Base-by-base conservation (phyloP, 805 yeast genomes). In the Starmerella asiatica region DNA sequence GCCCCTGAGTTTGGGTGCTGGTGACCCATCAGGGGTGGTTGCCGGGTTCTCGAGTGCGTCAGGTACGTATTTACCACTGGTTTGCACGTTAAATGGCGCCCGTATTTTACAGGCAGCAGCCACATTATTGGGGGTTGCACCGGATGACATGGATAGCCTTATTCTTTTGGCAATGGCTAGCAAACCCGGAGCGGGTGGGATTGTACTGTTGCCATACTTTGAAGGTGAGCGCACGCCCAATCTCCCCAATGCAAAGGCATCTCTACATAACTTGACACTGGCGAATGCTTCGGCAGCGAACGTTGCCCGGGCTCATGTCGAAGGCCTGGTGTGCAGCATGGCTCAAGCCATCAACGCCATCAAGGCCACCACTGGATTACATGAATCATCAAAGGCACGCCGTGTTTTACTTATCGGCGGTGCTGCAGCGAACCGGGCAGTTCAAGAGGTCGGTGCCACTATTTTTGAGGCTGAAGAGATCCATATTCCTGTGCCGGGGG, bases 201-300 rank as follows among this genome's bases (percentile, higher is more conserved):
- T 51, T 2, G 50, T 46, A 3, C 46, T 51, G 11, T 34, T 51
- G 12, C 55, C 55, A 2, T 51, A 50, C 36, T 51, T 48, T 37
- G 51, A 51, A 30, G 55, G 55, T 9, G 55, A 51, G 42, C 52
- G 55, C n/a, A 51, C 55, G 21, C 55, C 55, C 23, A 51, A 51
- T 34, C 38, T 50, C 33, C 55, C 55, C 3, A 28, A 31, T 6
- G 54, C 55, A 14, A 38, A 27, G 14, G 54, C 53, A 1, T 43
- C 50, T 12, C 34, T 51, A 18, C 47, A 48, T 36, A 46, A 46
- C 30, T 34, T 51, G 44, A 48, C 53, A 4, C 37, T 51, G 19
- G 40, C 38, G 12, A 50, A 48, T 21, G 28, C 42, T 1, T 33
- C 39, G 7, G 44, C 44, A 2, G 42, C 28, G 20, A 50, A 48